Evolutionary conservation across 805 yeast genomes (phyloP).

Genomic region (Saccharomycopsis sp.): DNA sequence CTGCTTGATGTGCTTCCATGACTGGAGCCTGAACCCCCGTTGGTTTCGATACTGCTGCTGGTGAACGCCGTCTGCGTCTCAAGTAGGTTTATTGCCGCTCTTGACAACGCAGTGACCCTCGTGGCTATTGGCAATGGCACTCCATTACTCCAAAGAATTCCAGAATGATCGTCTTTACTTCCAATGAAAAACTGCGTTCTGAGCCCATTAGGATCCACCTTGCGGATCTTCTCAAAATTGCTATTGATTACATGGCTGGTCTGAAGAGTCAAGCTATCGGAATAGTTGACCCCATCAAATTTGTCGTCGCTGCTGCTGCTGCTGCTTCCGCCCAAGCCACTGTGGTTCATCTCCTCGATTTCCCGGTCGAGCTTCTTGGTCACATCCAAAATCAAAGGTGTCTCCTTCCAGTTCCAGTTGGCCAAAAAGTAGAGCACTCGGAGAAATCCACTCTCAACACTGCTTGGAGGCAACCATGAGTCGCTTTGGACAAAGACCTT

Average conservation of each 20-base stretch:
- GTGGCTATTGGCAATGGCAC: constrained; percentile 71
- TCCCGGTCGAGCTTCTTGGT: constrained; percentile 42
- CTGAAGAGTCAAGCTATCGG: constrained; percentile 56
- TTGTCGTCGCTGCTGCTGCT: constrained; percentile 23
- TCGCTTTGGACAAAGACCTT: constrained; percentile 82
- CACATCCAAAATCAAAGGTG: constrained; percentile 73
- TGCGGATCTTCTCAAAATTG: constrained; percentile 62
- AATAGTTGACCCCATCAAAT: constrained; percentile 34
- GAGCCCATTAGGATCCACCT: constrained; percentile 74
- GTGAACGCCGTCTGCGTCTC: constrained; percentile 31
- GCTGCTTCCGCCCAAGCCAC: constrained; percentile 29
- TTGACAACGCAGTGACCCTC: constrained; percentile 79
- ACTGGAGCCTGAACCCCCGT: not conserved
- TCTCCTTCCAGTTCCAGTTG: constrained; percentile 92
- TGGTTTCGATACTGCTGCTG: not conserved
- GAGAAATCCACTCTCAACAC: constrained; percentile 74
- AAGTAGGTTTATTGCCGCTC: constrained; percentile 58
- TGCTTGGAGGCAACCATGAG: constrained; percentile 77
- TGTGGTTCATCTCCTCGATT: constrained; percentile 27
- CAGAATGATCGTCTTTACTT: constrained; percentile 78
- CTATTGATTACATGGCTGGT: constrained; percentile 55
- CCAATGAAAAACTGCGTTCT: constrained; percentile 78
- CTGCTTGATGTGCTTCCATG: not conserved
- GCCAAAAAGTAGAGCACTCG: constrained; percentile 66
- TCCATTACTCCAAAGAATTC: constrained; percentile 71